These are phyloP conservation scores for Didymella sp. DNA, from an alignment of 2,329 filamentous ascomycete species.

Conservation along the genomic window DNA sequence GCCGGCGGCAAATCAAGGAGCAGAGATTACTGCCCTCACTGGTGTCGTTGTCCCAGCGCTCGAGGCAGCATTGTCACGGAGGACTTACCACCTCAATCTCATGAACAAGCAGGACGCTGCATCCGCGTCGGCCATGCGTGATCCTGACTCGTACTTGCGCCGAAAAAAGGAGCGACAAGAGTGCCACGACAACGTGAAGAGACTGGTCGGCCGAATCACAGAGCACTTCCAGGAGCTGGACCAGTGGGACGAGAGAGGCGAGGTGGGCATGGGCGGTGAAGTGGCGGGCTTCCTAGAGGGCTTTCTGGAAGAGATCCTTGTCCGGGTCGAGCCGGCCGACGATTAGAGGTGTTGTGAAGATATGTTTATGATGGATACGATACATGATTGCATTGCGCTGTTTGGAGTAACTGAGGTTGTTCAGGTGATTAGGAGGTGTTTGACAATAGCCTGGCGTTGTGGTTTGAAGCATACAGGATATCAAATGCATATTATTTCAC, in stretches of 20 bases:
- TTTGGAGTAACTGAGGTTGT: slow-evolving; percentile 1
- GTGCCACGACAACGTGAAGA: slow-evolving; percentile 82
- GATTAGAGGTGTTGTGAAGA: slow-evolving; percentile 52
- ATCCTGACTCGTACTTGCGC: slow-evolving; percentile 61
- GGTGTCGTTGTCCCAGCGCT: slow-evolving; percentile 93
- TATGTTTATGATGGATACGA: slow-evolving; percentile 2
- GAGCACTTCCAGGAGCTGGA: slow-evolving; percentile 90
- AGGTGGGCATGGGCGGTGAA: slow-evolving; percentile 92
- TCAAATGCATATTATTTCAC: neutral
- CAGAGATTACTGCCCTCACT: slow-evolving; percentile 82
- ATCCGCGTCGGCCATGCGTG: slow-evolving; percentile 58
- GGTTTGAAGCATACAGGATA: neutral
- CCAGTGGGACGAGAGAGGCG: slow-evolving; percentile 81
- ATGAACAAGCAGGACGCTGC: slow-evolving; percentile 46
- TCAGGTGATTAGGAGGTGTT: neutral
- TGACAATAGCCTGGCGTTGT: slow-evolving; percentile 10
- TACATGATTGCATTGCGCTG: slow-evolving; percentile 7
- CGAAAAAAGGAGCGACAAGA: slow-evolving; percentile 55
- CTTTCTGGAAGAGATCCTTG: slow-evolving; percentile 89
- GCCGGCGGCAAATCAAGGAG: slow-evolving; percentile 59
- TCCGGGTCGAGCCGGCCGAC: slow-evolving; percentile 86
- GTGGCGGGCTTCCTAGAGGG: slow-evolving; percentile 90
- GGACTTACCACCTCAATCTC: slow-evolving; percentile 66
- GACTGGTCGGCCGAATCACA: slow-evolving; percentile 81
- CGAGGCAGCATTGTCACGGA: slow-evolving; percentile 85